Evolutionary conservation across 2,329 filamentous ascomycete genomes (phyloP).

Genomic region (Monosporascus sp.): DNA sequence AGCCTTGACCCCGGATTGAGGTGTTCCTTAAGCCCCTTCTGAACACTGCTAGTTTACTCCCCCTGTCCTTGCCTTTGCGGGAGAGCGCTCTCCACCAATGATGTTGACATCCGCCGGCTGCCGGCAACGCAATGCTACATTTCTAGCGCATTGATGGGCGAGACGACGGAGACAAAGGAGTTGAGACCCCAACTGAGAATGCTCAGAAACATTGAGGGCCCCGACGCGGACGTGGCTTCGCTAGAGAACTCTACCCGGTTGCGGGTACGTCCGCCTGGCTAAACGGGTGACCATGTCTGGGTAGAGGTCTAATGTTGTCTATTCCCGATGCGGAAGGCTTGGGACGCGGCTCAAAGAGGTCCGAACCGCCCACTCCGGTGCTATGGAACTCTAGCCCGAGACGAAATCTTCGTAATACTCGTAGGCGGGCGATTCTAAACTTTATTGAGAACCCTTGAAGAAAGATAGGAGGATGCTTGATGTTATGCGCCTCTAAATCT

Average conservation of each 20-base stretch:
- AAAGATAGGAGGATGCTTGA: too few species aligned
- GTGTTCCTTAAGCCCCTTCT: neutral
- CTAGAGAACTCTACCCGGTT: too few species aligned
- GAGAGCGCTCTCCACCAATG: neutral
- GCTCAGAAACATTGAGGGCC: too few species aligned
- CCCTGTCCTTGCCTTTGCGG: too few species aligned
- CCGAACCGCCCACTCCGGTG: neutral
- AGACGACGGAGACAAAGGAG: too few species aligned
- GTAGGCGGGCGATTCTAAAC: neutral
- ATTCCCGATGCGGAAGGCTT: neutral
- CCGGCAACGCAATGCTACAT: too few species aligned
- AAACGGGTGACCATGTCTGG: too few species aligned
- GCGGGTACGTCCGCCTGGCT: too few species aligned
- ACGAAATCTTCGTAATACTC: neutral
- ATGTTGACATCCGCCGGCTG: neutral
- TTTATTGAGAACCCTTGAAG: neutral
- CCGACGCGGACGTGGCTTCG: too few species aligned
- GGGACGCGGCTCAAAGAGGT: neutral
- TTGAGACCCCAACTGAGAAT: too few species aligned
- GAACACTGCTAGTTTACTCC: neutral
- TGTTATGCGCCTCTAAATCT: too few species aligned
- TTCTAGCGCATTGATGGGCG: too few species aligned
- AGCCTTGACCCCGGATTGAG: neutral
- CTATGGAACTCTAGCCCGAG: neutral
- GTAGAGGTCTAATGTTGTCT: neutral